phyloP scores from a whole-genome alignment of 1,284 basidiomycete species.

The Microbotryomycetes sp. region DNA sequence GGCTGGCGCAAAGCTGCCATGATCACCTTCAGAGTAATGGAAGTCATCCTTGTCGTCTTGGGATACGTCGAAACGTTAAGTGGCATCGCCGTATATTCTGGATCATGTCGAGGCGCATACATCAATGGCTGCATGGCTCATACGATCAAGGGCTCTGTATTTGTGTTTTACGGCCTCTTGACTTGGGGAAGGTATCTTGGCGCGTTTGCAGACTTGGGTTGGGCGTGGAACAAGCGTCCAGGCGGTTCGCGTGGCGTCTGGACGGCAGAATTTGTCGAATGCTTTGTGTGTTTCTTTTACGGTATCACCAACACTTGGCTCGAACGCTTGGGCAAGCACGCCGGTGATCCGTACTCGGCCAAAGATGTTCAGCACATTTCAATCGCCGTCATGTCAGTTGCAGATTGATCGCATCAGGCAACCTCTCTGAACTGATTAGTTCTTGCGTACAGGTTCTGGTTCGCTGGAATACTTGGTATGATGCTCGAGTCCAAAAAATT shows the following conservation, averaged over 20 bases:
- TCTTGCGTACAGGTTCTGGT: constrained; percentile 75
- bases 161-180: constrained; percentile 64
- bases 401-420: constrained; percentile 1
- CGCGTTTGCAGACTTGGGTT: constrained; percentile 76
- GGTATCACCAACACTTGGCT: constrained; percentile 93
- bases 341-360: constrained; percentile 79
- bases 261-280: constrained; percentile 84
- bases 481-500: constrained; percentile 72
- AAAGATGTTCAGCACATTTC: constrained; percentile 93
- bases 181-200: constrained; percentile 89
- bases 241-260: constrained; percentile 42
- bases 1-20: background rate
- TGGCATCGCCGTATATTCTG: constrained; percentile 23
- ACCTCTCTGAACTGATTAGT: constrained; percentile 29
- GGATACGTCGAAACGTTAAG: constrained; percentile 14
- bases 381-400: constrained; percentile 63
- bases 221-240: constrained; percentile 77
- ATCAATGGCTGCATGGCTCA: constrained; percentile 58
- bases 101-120: constrained; percentile 42
- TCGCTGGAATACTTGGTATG: constrained; percentile 83
- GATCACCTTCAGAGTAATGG: background rate
- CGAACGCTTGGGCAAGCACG: constrained; percentile 75
- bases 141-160: constrained; percentile 62
- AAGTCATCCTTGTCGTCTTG: constrained; percentile 22
- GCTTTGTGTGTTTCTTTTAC: constrained; percentile 77